phyloP scores from a whole-genome alignment of 371 early-diverging fungal genomes.

The Mucor saturninus region DNA sequence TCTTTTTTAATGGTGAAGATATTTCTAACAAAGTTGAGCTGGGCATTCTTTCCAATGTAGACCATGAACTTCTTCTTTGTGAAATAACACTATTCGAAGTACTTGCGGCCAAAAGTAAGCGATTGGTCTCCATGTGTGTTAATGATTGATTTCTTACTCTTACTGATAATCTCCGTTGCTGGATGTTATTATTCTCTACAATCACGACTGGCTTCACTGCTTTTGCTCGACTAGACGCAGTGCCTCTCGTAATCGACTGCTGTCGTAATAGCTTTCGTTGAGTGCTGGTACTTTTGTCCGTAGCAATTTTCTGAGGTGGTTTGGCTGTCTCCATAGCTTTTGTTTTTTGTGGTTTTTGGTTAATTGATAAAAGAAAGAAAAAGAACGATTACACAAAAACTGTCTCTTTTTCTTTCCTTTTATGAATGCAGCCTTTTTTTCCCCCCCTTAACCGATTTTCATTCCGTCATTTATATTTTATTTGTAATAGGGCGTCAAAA shows the following conservation, averaged over 20 bases:
- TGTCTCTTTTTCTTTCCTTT: not conserved
- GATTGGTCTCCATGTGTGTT: not conserved
- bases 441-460: constrained; percentile 2
- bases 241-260: constrained; percentile 25
- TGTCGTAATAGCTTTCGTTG: not conserved
- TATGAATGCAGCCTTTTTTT: not conserved
- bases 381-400: constrained; percentile 6
- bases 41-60: not conserved
- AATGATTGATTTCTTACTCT: constrained; percentile 9
- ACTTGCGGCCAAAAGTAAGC: not conserved
- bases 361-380: not conserved
- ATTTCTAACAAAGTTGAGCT: constrained; percentile 1
- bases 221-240: constrained; percentile 32
- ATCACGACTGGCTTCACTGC: constrained; percentile 3
- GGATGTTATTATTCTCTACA: not conserved
- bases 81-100: not conserved
- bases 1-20: constrained; percentile 10
- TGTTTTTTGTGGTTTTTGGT: not conserved
- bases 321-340: not conserved
- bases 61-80: constrained; percentile 20
- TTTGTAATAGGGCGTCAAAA: not conserved
- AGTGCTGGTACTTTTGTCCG: not conserved
- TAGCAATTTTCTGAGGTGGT: constrained; percentile 1
- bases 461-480: constrained; percentile 3
- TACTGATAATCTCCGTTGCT: not conserved